phyloP scores from a whole-genome alignment of 495 filamentous ascomycete genomes.

The Jackrogersella multiformis region DNA sequence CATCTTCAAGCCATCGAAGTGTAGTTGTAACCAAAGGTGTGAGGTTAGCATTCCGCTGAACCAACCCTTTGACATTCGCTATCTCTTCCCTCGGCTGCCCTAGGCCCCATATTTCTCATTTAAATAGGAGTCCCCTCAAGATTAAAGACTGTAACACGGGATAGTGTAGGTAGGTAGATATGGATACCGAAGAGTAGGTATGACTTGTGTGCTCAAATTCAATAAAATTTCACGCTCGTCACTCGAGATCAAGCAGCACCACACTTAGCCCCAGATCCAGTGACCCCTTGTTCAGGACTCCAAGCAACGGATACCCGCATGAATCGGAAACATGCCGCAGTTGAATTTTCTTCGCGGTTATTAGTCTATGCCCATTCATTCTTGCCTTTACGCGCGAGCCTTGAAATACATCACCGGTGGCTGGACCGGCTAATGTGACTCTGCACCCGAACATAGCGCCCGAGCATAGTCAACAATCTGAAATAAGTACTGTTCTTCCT shows the following conservation, averaged over 20 bases:
- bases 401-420: slow-evolving; percentile 16
- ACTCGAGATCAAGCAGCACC: slow-evolving; percentile 42
- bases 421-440: slow-evolving; percentile 17
- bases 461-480: slow-evolving; percentile 4
- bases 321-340: slow-evolving; percentile 36
- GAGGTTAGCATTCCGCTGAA: background rate
- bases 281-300: slow-evolving; percentile 29
- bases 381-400: slow-evolving; percentile 18
- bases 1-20: slow-evolving; percentile 9
- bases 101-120: background rate
- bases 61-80: slow-evolving; percentile 1
- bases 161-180: slow-evolving; percentile 4
- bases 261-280: slow-evolving; percentile 40
- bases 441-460: slow-evolving; percentile 17
- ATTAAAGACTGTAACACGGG: background rate
- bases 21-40: slow-evolving; percentile 12
- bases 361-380: slow-evolving; percentile 10
- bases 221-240: slow-evolving; percentile 22
- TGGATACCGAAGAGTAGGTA: slow-evolving; percentile 15
- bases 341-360: slow-evolving; percentile 15
- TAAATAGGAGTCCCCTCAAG: background rate
- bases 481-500: background rate
- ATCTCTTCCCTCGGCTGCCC: background rate
- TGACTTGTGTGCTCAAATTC: slow-evolving; percentile 11
- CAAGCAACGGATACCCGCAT: slow-evolving; percentile 41